phyloP scores from a whole-genome alignment of 2,329 filamentous ascomycete species.

The Alternaria tenuissima region DNA sequence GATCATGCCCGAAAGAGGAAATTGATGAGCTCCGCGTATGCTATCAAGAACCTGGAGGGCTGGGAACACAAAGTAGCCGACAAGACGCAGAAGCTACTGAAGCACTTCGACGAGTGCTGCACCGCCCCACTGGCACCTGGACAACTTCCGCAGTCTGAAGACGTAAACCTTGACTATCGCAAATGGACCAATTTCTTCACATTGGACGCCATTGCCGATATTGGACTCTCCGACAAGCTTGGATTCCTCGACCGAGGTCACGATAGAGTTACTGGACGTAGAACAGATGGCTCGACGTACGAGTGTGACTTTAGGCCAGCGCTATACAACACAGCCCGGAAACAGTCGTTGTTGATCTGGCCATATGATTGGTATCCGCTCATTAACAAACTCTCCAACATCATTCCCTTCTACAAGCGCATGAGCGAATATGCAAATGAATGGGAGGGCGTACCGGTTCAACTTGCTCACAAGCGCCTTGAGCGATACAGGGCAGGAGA shows the following conservation, averaged over 20 bases:
- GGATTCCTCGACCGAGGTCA: constrained; percentile 61
- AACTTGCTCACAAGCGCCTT: constrained; percentile 56
- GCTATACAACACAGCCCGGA: constrained; percentile 60
- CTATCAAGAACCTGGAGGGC: constrained; percentile 6
- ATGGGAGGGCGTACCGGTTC: constrained; percentile 60
- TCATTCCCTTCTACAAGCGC: constrained; percentile 56
- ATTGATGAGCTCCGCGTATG: constrained; percentile 32
- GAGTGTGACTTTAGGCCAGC: constrained; percentile 57
- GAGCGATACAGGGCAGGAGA: constrained; percentile 61
- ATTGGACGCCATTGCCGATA: constrained; percentile 65
- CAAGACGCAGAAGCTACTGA: constrained; percentile 57
- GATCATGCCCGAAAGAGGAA: constrained; percentile 63
- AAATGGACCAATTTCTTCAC: constrained; percentile 65
- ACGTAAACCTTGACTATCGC: constrained; percentile 61
- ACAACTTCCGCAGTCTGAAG: constrained; percentile 40
- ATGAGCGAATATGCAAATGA: constrained; percentile 53
- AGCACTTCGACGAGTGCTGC: constrained; percentile 55
- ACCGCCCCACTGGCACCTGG: constrained; percentile 46
- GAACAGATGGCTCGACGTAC: constrained; percentile 58
- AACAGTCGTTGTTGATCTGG: constrained; percentile 62
- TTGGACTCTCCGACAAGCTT: constrained; percentile 61
- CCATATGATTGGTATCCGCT: constrained; percentile 61
- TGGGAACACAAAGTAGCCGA: constrained; percentile 65
- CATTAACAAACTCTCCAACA: constrained; percentile 57
- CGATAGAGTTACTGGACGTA: constrained; percentile 55